These are phyloP conservation scores for Boletus mariae DNA, from an alignment of 1,284 basidiomycete genomes.

Conservation along the genomic window DNA sequence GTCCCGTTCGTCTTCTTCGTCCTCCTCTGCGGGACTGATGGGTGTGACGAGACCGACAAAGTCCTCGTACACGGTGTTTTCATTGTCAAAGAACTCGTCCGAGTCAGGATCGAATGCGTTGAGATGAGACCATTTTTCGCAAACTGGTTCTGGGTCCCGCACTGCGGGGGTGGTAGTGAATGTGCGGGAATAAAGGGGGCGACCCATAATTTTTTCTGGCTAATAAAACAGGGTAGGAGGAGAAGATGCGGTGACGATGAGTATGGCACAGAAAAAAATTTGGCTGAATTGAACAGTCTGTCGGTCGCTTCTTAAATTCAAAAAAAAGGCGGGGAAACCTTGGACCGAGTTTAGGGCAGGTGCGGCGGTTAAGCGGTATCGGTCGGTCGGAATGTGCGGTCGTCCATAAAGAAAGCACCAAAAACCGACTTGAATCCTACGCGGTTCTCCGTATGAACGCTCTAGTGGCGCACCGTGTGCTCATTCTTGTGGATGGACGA, in stretches of 20 bases:
- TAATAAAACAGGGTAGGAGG: conserved; percentile 29
- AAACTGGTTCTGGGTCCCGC: conserved; percentile 46
- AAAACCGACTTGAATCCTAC: background rate
- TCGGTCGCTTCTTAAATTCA: conserved; percentile 16
- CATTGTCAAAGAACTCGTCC: conserved; percentile 63
- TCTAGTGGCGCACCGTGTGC: background rate
- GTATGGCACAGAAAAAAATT: background rate
- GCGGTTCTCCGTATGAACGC: background rate
- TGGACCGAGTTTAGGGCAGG: conserved; percentile 30
- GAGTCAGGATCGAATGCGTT: conserved; percentile 78
- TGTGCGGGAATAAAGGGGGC: conserved; percentile 57
- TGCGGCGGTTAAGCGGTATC: conserved; percentile 28
- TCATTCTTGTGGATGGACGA: too few species aligned
- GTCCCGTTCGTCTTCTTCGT: conserved; percentile 18
- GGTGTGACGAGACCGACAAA: conserved; percentile 45
- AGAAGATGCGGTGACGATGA: background rate
- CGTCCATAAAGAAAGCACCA: background rate
- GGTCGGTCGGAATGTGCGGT: background rate
- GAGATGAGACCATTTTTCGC: conserved; percentile 59
- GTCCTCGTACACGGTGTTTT: conserved; percentile 63
- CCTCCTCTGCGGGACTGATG: conserved; percentile 14
- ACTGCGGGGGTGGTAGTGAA: conserved; percentile 42
- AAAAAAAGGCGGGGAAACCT: conserved; percentile 1
- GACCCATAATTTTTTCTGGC: conserved; percentile 49
- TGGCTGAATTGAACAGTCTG: background rate